Conservation (phyloP, 805 yeast species). For the Metschnikowia noctiluminum region DNA sequence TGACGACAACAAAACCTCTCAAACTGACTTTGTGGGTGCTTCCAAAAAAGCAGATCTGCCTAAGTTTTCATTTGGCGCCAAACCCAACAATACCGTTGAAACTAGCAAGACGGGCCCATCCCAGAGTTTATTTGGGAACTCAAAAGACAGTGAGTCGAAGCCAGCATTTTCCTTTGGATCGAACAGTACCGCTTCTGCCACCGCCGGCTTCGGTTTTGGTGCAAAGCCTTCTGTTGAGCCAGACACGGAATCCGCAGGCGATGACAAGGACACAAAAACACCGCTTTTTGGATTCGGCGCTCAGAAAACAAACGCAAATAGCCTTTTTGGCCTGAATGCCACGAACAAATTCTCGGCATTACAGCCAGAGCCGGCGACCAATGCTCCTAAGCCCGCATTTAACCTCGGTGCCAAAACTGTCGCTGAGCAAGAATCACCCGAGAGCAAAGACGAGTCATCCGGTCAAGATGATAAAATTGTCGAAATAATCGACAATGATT, state of each 20-base stretch:
- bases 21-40: neutral
- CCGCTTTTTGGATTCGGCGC: neutral
- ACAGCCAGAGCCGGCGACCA: neutral
- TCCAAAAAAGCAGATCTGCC: neutral
- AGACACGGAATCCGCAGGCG: neutral
- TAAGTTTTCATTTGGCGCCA: conserved; percentile 1
- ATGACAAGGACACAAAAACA: neutral
- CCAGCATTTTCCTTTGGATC: conserved; percentile 3
- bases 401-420: conserved; percentile 6
- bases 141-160: neutral
- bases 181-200: neutral
- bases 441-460: neutral
- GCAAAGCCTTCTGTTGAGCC: neutral
- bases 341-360: neutral
- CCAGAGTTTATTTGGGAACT: neutral
- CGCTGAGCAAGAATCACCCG: neutral
- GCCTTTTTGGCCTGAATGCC: neutral
- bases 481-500: neutral
- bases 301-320: neutral
- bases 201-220: neutral
- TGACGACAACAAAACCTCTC: neutral
- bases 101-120: neutral
- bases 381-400: neutral
- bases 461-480: neutral
- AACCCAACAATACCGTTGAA: neutral